Percentiles rank a stretch among this genome's conserved stretches.
Conservation (phyloP, 2,329 filamentous ascomycete species). For the Mollisiaceae sp. region DNA sequence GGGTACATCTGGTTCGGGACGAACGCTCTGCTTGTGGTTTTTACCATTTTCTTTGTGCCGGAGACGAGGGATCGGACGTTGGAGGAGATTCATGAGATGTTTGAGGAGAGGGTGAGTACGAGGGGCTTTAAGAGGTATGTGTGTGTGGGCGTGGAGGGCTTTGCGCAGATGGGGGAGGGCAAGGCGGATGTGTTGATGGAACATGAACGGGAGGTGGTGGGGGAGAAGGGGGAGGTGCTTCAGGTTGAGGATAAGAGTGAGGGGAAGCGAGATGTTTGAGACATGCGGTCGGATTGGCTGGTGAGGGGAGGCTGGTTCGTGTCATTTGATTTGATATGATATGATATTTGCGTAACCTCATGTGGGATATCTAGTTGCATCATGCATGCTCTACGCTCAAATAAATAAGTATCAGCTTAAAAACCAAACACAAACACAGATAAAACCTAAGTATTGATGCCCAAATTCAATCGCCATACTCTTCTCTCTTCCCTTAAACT, state of each 20-base stretch:
- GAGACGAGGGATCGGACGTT: conserved; percentile 29
- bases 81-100: conserved; percentile 27
- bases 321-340: neutral
- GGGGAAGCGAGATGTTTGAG: neutral
- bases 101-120: conserved; percentile 21
- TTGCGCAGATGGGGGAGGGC: conserved; percentile 13
- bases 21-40: conserved; percentile 44
- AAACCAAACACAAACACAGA: neutral
- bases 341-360: neutral
- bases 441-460: neutral
- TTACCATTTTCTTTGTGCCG: conserved; percentile 38
- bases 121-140: conserved; percentile 21
- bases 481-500: conserved; percentile 12
- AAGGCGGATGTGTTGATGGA: conserved; percentile 18
- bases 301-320: too few species aligned
- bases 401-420: neutral
- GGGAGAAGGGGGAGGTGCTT: neutral
- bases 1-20: conserved; percentile 49
- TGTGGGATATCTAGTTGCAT: neutral
- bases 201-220: neutral
- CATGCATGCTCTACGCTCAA: neutral
- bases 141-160: conserved; percentile 19
- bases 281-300: too few species aligned
- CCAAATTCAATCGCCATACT: neutral
- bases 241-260: neutral